Conservation (phyloP, 345 rosid genomes). For the Luvunga scandens region DNA sequence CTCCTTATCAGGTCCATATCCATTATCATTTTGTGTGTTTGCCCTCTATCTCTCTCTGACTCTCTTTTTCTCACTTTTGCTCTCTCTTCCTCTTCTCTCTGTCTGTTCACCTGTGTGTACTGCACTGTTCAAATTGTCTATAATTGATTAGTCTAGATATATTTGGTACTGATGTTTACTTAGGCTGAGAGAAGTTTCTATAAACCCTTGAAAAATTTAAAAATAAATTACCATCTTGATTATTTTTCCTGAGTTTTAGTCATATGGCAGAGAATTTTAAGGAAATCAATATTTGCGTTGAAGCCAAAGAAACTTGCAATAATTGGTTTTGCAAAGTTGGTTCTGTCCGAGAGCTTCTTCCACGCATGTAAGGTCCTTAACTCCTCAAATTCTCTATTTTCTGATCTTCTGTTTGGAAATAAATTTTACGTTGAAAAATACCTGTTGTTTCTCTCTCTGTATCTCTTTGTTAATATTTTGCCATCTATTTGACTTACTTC, state of each 20-base stretch:
- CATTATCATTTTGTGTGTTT: background rate
- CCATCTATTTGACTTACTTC: conserved; percentile 19
- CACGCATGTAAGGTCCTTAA: conserved; percentile 66
- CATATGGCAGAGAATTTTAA: conserved; percentile 58
- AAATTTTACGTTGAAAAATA: background rate
- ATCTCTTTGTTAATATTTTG: conserved; percentile 9
- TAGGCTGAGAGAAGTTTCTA: background rate
- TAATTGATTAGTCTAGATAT: background rate
- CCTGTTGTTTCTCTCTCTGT: conserved; percentile 1
- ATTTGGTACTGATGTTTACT: background rate
- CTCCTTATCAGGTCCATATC: conserved; percentile 55
- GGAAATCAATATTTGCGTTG: conserved; percentile 57
- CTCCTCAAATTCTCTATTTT: conserved; percentile 8
- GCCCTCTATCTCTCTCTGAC: background rate
- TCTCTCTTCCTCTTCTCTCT: background rate
- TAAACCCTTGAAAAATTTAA: background rate
- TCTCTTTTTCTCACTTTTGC: background rate
- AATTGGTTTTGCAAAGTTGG: conserved; percentile 94
- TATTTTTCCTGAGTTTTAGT: conserved; percentile 17
- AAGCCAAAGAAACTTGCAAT: conserved; percentile 89
- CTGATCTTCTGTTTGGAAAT: background rate
- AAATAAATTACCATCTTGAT: background rate
- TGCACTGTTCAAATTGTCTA: background rate
- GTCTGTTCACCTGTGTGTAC: background rate
- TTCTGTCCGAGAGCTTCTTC: conserved; percentile 83